These are phyloP conservation scores for Citrus trifoliata DNA, from an alignment of 345 rosid species.

Conservation along the genomic window DNA sequence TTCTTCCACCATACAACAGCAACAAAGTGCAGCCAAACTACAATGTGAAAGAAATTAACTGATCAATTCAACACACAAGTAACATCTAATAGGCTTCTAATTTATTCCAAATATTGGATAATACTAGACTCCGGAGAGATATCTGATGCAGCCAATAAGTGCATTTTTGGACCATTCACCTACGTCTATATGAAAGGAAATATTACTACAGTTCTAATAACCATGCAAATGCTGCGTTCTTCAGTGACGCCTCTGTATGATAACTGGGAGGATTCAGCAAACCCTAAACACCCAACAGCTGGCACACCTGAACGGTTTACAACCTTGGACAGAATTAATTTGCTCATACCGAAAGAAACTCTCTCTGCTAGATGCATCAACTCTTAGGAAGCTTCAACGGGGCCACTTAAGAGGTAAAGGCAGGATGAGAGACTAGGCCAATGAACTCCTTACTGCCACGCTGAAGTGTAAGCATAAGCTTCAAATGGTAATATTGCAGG, in stretches of 20 bases:
- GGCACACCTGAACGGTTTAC: background rate
- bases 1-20: slow-evolving; percentile 48
- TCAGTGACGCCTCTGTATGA: background rate
- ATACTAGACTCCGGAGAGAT: background rate
- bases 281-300: background rate
- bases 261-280: background rate
- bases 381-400: background rate
- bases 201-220: background rate
- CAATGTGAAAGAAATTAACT: slow-evolving; percentile 11
- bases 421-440: background rate
- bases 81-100: background rate
- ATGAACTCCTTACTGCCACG: background rate
- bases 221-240: background rate
- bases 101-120: background rate
- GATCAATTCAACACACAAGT: background rate
- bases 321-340: background rate
- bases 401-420: background rate
- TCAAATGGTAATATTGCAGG: background rate
- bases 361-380: background rate
- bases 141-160: background rate
- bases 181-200: background rate
- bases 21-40: slow-evolving; percentile 51
- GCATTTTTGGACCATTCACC: background rate
- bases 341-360: background rate
- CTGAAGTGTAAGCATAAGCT: background rate